Evolutionary conservation across 345 rosid species (phyloP).

Genomic region (Syzygium aqueum): DNA sequence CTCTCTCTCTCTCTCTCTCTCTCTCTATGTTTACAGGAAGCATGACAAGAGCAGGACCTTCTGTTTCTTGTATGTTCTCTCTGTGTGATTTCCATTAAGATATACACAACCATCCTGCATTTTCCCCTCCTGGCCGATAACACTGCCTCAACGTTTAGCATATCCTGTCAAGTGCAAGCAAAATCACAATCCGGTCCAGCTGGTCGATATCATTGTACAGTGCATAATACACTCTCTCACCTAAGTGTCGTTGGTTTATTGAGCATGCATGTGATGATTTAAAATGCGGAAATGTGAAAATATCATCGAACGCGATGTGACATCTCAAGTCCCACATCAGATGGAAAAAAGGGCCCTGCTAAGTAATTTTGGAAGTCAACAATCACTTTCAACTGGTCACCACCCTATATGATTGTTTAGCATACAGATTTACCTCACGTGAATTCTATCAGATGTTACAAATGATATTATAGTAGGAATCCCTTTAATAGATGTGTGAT

Average conservation of each 20-base stretch:
- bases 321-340: not conserved
- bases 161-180: not conserved
- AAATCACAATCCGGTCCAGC: not conserved
- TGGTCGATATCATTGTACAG: not conserved
- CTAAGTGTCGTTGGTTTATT: not conserved
- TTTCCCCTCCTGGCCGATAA: not conserved
- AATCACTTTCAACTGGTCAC: not conserved
- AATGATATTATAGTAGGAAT: no score
- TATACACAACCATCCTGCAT: not conserved
- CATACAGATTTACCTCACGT: no score
- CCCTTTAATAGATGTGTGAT: no score
- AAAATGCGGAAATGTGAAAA: not conserved
- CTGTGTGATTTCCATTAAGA: not conserved
- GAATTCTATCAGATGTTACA: no score
- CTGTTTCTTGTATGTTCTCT: not conserved
- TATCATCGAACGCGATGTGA: not conserved
- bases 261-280: not conserved
- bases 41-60: not conserved
- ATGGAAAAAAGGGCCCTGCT: not conserved
- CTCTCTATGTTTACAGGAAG: not conserved
- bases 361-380: not conserved
- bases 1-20: not conserved
- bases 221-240: not conserved
- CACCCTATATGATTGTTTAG: no score
- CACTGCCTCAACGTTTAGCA: not conserved